Percentiles rank a stretch among this genome's conserved stretches.
These are phyloP conservation scores for Bipolaris sorokiniana DNA, from an alignment of 2,329 filamentous ascomycete genomes.

Conservation along the genomic window DNA sequence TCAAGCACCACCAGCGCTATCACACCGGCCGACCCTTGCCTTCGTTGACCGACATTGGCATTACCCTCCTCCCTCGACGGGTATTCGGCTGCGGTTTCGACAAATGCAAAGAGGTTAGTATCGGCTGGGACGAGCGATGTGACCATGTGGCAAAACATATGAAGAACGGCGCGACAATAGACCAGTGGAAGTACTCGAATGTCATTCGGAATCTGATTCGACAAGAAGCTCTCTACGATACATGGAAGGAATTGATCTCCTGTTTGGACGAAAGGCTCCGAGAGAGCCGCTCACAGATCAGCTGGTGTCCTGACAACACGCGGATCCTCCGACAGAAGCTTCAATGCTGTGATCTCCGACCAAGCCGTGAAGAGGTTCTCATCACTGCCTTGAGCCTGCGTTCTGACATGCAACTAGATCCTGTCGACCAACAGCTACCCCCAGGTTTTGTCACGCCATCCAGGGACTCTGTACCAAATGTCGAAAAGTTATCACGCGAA, in stretches of 20 bases:
- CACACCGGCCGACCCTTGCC: constrained; percentile 46
- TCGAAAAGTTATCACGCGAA: constrained; percentile 40
- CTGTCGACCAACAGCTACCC: constrained; percentile 39
- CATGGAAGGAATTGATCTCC: constrained; percentile 47
- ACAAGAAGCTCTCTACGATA: constrained; percentile 46
- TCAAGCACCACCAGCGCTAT: constrained; percentile 47
- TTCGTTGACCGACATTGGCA: constrained; percentile 45
- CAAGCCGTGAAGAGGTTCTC: constrained; percentile 46
- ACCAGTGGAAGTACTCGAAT: constrained; percentile 49
- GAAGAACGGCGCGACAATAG: constrained; percentile 45
- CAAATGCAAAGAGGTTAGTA: constrained; percentile 49
- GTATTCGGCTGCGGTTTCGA: constrained; percentile 50
- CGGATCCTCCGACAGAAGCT: constrained; percentile 46
- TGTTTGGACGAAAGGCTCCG: constrained; percentile 42
- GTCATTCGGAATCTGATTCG: constrained; percentile 48
- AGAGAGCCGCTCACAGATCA: constrained; percentile 47
- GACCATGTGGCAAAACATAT: constrained; percentile 50
- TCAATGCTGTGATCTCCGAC: constrained; percentile 46
- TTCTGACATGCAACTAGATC: constrained; percentile 41
- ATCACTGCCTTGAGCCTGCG: constrained; percentile 46
- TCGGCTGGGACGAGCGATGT: constrained; percentile 49
- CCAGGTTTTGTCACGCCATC: constrained; percentile 44
- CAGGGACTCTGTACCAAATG: constrained; percentile 43
- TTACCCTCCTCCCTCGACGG: constrained; percentile 40
- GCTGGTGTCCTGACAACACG: constrained; percentile 47